Percentiles rank a stretch among this genome's conserved stretches.
These are phyloP conservation scores for Tilletiaria anomala DNA, from an alignment of 1,284 basidiomycete genomes.

Conservation along the genomic window DNA sequence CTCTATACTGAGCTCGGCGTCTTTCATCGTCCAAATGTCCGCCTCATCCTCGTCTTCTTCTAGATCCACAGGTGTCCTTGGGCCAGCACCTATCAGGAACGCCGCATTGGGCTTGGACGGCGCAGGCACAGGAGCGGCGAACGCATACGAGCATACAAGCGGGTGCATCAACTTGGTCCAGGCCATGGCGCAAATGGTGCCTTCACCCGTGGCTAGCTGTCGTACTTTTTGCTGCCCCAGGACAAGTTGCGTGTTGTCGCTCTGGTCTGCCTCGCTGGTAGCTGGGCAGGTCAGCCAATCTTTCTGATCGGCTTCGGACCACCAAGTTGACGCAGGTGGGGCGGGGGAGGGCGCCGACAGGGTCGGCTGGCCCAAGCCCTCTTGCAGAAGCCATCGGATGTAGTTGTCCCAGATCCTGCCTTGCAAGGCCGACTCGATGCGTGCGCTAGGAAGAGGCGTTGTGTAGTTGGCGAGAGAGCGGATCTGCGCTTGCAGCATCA, in stretches of 20 bases:
- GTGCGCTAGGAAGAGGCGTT: slow-evolving; percentile 48
- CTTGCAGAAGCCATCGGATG: slow-evolving; percentile 67
- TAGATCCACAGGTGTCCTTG: too few species aligned
- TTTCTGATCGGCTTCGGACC: slow-evolving; percentile 8
- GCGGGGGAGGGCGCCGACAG: not conserved
- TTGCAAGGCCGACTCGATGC: slow-evolving; percentile 59
- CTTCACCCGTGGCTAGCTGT: slow-evolving; percentile 2
- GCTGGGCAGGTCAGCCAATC: slow-evolving; percentile 29
- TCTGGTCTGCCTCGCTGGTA: slow-evolving; percentile 1
- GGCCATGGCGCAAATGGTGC: slow-evolving; percentile 55
- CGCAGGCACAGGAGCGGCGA: slow-evolving; percentile 51
- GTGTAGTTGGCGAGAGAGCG: slow-evolving; percentile 63
- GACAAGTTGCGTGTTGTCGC: not conserved
- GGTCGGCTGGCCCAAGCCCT: slow-evolving; percentile 47
- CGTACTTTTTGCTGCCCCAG: not conserved
- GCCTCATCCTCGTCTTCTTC: slow-evolving; percentile 1
- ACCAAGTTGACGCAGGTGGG: slow-evolving; percentile 13
- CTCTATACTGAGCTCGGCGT: too few species aligned
- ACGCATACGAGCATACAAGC: slow-evolving; percentile 40
- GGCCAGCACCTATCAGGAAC: too few species aligned
- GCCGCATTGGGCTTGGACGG: too few species aligned
- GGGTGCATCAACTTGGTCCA: slow-evolving; percentile 27
- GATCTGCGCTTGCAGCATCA: slow-evolving; percentile 65
- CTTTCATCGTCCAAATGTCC: not conserved
- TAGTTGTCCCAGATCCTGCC: slow-evolving; percentile 76